Percentiles rank a stretch among this genome's conserved stretches.
Evolutionary conservation across 2,329 filamentous ascomycete genomes (phyloP).

Genomic region (Fusarium secorum): DNA sequence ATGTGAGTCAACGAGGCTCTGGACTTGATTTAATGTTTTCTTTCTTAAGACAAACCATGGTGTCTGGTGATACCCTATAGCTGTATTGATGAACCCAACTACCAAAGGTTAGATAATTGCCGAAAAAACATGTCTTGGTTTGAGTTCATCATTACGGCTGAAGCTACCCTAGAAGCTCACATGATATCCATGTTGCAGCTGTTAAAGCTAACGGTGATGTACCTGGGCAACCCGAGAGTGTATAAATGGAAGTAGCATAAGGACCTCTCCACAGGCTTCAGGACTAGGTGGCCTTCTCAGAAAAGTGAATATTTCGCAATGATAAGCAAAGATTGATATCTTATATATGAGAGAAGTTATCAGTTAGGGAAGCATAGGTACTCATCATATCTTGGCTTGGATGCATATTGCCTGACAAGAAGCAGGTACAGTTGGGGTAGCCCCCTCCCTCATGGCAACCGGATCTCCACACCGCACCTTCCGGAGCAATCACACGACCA

Average conservation of each 20-base stretch:
- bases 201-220: background rate
- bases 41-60: background rate
- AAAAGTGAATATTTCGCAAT: background rate
- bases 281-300: too few relatives aligned
- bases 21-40: background rate
- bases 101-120: background rate
- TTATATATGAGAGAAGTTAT: background rate
- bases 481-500: constrained; percentile 32
- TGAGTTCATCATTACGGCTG: background rate
- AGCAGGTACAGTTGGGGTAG: constrained; percentile 4
- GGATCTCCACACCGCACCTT: constrained; percentile 31
- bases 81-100: background rate
- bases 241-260: background rate
- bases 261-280: background rate
- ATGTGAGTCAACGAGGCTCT: background rate
- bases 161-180: constrained; percentile 2
- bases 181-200: background rate
- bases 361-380: background rate
- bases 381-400: background rate
- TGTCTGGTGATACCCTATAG: background rate
- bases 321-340: background rate
- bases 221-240: background rate
- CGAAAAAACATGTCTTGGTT: background rate
- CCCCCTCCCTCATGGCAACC: constrained; percentile 22
- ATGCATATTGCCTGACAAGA: background rate